Evolutionary conservation across 2,329 filamentous ascomycete genomes (phyloP), one percentile per base, ranked within the genome.

Genomic region (Fusarium papillatum): DNA sequence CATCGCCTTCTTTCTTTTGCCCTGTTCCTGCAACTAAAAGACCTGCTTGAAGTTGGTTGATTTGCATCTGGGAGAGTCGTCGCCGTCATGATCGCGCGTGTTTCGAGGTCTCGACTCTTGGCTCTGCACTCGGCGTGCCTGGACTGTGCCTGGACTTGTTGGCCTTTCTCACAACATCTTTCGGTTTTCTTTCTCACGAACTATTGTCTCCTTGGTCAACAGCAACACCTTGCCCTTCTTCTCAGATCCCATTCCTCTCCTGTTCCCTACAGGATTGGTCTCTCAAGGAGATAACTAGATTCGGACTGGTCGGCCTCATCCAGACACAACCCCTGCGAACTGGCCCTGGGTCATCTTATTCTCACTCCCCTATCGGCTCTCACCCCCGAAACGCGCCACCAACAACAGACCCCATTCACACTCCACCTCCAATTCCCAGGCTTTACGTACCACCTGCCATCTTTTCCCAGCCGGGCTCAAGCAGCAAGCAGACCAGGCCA

Each of bases 371-470:
- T 36, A 26, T 62, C 22, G 9, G 41, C 29, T 39, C 41, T 71
- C 36, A 64, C 69, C 68, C 71, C 64, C 41, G 16, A 59, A 59
- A 73, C 72, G 69, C 72, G 69, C 73, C 69, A 75, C 73, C 72
- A 75, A 73, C 72, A 75, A 72, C 69, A 34, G 68, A 61, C 64
- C 63, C 31, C 67, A 48, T 60, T 68, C 68, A 75, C n/a, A 72
- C 55, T 67, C 62, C 70, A 73, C 46, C 59, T 53, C 53, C 34
- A 62, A 75, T 67, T 73, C 72, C 39, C 60, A 63, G 50, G 61
- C 29, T 50, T 64, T 71, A 61, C 59, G 59, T 61, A 62, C 63
- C 63, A 43, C 69, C 63, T 74, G 69, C 65, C 55, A 70, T 29
- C 31, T 69, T 63, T 63, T 63, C 39, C 39, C 36, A 31, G 59